Base-by-base conservation (phyloP, 805 yeast genomes). In the Cyberlindnera saturnus region DNA sequence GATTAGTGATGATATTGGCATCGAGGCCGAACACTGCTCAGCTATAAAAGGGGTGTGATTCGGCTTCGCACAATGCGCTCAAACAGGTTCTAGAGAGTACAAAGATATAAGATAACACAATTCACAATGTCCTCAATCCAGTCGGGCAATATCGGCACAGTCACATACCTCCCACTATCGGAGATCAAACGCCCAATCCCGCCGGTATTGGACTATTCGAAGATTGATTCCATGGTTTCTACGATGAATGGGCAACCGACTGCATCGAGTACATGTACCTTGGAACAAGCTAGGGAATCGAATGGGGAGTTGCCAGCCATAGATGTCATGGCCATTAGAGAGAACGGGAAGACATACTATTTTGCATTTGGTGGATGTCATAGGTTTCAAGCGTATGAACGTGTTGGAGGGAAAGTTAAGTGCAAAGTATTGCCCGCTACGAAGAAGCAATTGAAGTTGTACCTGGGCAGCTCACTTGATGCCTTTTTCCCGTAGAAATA, bases 291-390 rank as follows among this genome's bases (percentile, higher is more conserved):
- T 2, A 42, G 51, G 1, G 60, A 50, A 10, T 35, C 62, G 29
- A 54, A 61, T 8, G 89, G 89, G 2, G 83, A 82, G 50, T 63
- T 86, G 32, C 96, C 96, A 2, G 91, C 96, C 1, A 73, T 88
- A 14, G 96, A 87, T 61, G 88, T 87, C 0, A 63, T 87, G 48
- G 71, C 73, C 32, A 85, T 86, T 2, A 69, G 81, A 35, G 83
- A 82, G 34, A 60, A 73, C 7, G 91, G 87, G 2, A 64, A 75
- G 39, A 70, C 63, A 32, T 73, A 73, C 59, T 86, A 82, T 56
- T 86, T 85, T 62, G 95, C 90, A 1, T 87, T 87, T 63, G 96
- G 96, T 6, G 96, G 96, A 0, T 87, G 96, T 58, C 96, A 87
- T 58, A 64, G 96, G 48, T 82, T 87, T 52, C 95, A 87, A 60